Evolutionary conservation across 2,329 filamentous ascomycete genomes (phyloP), one percentile per base, ranked within the genome.

Genomic region (Arthrobotrys sphaeroides): DNA sequence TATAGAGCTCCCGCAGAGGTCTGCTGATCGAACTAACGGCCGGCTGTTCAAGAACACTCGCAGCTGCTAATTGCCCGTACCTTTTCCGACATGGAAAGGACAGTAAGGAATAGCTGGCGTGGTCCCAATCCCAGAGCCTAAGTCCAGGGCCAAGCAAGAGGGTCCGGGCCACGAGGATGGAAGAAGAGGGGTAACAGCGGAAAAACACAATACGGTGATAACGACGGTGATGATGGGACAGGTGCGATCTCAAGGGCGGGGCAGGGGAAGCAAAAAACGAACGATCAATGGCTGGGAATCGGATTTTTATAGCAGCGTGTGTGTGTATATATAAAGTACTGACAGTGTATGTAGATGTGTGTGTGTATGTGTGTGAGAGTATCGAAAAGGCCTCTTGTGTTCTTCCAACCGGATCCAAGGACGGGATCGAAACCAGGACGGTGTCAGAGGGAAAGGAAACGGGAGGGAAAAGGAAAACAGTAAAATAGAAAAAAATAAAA

Each of bases 361-460:
- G 18, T 57, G 10, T 10, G 28, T 7, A 5, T 18, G 60, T 51
- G 55, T 22, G 51, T 60, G 43, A 53, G 67, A 67, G 66, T 77
- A 59, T 74, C 62, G 77, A 53, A 77, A n/a, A 64, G 70, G 76
- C 61, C 53, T 55, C 67, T 68, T 53, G 60, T 69, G 43, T 47
- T 65, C 70, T 78, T 67, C 73, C 68, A 77, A 57, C 65, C 70
- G 51, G 73, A 47, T 40, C 31, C 53, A 68, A 77, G 43, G n/a
- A n/a, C n/a, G n/a, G n/a, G n/a, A n/a, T n/a, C n/a, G n/a, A n/a
- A 53, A 65, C 20, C 26, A 43, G 22, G 24, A 62, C 66, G 66
- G 45, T n/a, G 49, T 45, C 28, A 67, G 49, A 67, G 43, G n/a
- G 31, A 47, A 28, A 57, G 31, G 33, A 61, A 66, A 36, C 22